phyloP scores from a whole-genome alignment of 768 basidiomycete species.

The Tephrocybe sp. region DNA sequence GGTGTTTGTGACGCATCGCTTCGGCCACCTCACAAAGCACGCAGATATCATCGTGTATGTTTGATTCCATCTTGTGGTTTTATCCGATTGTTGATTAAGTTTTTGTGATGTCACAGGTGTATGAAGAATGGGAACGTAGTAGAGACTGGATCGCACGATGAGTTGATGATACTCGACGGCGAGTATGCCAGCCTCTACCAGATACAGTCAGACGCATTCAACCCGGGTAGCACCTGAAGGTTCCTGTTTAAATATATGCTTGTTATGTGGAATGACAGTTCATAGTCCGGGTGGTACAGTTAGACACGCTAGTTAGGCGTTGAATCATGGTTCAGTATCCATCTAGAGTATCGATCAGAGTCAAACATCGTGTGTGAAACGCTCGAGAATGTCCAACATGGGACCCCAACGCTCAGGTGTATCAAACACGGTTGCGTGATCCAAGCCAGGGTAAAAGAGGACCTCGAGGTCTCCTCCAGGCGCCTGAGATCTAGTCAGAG shows the following conservation, averaged over 20 bases:
- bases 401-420: conserved; percentile 23
- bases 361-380: conserved; percentile 13
- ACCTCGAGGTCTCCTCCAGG: conserved; percentile 28
- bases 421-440: conserved; percentile 43
- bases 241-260: no score
- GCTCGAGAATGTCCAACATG: conserved; percentile 28
- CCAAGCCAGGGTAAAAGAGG: conserved; percentile 33
- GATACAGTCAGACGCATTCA: conserved; percentile 35
- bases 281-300: no score
- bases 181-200: conserved; percentile 34
- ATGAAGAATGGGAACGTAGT: conserved; percentile 35
- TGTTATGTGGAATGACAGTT: no score
- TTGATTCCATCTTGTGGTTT: background rate
- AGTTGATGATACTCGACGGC: conserved; percentile 28
- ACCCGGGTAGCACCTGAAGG: no score
- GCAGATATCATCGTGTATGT: conserved; percentile 35
- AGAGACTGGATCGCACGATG: conserved; percentile 31
- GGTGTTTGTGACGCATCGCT: conserved; percentile 37
- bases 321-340: no score
- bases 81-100: background rate
- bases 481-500: background rate
- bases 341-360: background rate
- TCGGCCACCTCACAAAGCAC: conserved; percentile 34
- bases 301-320: no score
- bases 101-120: no score